phyloP scores from a whole-genome alignment of 371 early-diverging fungal species.

The Rhizopus stolonifer region DNA sequence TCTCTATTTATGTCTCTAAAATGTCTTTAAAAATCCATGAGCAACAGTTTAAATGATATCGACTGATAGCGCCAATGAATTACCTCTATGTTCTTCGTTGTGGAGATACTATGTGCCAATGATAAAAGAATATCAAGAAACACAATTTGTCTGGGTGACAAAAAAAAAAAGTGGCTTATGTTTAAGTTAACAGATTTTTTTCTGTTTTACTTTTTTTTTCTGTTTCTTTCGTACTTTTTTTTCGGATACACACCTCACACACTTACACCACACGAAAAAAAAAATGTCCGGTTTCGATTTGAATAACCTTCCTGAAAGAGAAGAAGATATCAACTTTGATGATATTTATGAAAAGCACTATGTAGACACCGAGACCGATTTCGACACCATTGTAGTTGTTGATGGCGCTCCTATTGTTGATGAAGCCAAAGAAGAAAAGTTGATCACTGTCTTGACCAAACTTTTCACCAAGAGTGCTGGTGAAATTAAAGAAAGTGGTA shows the following conservation, averaged over 20 bases:
- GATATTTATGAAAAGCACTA: conserved; percentile 84
- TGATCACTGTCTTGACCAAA: conserved; percentile 76
- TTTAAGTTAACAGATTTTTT: conserved; percentile 2
- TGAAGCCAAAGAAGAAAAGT: conserved; percentile 81
- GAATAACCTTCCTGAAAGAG: conserved; percentile 58
- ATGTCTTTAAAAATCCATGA: too few species aligned
- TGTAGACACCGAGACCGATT: conserved; percentile 64
- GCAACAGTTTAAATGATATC: too few species aligned
- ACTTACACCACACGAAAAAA: too few species aligned
- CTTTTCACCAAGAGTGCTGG: conserved; percentile 77
- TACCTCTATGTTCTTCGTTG: too few species aligned
- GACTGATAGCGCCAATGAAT: too few species aligned
- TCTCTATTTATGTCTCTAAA: too few species aligned
- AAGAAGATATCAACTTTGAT: conserved; percentile 84
- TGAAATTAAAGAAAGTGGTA: conserved; percentile 77
- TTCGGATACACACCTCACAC: too few species aligned
- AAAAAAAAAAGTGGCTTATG: background rate
- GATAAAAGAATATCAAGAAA: too few species aligned
- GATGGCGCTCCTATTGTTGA: conserved; percentile 93
- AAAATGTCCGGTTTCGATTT: conserved; percentile 49
- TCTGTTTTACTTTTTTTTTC: background rate
- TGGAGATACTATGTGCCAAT: too few species aligned
- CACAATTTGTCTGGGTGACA: too few species aligned
- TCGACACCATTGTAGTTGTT: conserved; percentile 88
- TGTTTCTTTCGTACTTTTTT: background rate